These are phyloP conservation scores for Kazachstania sp. DNA, from an alignment of 1,139 yeast genomes.

Conservation along the genomic window DNA sequence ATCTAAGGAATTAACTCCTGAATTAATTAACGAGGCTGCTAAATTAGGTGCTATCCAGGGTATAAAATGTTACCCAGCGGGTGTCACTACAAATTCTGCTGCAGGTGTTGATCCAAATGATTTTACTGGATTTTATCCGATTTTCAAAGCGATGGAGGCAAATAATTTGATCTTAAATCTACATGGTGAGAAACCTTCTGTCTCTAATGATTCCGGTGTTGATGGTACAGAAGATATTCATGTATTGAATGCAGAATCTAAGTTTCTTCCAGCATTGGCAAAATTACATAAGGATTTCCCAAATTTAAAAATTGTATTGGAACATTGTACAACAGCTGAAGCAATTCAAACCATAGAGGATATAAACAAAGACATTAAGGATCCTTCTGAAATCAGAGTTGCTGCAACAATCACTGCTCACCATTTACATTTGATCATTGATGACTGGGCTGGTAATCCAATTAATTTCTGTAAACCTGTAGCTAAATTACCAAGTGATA, in stretches of 20 bases:
- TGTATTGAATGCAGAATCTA: slow-evolving; percentile 88
- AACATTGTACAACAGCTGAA: slow-evolving; percentile 88
- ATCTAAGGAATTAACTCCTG: slow-evolving; percentile 73
- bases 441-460: slow-evolving; percentile 95
- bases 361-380: slow-evolving; percentile 48
- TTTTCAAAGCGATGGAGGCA: slow-evolving; percentile 79
- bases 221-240: slow-evolving; percentile 43
- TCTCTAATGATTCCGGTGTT: slow-evolving; percentile 26
- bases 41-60: slow-evolving; percentile 62
- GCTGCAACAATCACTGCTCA: slow-evolving; percentile 96
- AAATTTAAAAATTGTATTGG: slow-evolving; percentile 73
- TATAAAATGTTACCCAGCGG: slow-evolving; percentile 95
- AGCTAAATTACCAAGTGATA: slow-evolving; percentile 83
- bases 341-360: slow-evolving; percentile 57
- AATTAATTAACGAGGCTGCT: slow-evolving; percentile 74
- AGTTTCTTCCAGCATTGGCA: slow-evolving; percentile 81
- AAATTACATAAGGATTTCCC: slow-evolving; percentile 82
- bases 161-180: slow-evolving; percentile 70
- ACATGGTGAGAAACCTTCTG: slow-evolving; percentile 92
- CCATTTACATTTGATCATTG: slow-evolving; percentile 79
- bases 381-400: slow-evolving; percentile 42
- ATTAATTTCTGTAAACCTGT: slow-evolving; percentile 96
- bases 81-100: slow-evolving; percentile 90
- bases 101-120: slow-evolving; percentile 95
- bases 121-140: slow-evolving; percentile 77